Conservation (phyloP, 441 rosid genomes). For the Corymbia calophylla region DNA sequence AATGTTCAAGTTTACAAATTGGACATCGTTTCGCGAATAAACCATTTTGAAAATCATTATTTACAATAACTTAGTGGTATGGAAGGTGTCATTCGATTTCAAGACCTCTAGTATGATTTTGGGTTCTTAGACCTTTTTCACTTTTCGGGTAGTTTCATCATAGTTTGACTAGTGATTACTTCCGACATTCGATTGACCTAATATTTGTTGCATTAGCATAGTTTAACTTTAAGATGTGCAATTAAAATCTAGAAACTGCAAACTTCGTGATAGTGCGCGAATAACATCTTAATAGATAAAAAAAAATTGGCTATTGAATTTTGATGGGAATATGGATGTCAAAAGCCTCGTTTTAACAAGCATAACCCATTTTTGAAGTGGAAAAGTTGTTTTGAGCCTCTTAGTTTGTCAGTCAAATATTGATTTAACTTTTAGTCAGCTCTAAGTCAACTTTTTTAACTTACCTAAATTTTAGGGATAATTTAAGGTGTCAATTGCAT, state of each 20-base stretch:
- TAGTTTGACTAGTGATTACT: neutral
- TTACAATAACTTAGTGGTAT: neutral
- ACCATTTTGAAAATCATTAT: neutral
- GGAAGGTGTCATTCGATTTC: neutral
- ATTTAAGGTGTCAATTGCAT: neutral
- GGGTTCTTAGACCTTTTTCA: neutral
- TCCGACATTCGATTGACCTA: neutral
- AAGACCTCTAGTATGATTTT: neutral
- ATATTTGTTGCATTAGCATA: neutral
- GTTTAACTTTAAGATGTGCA: neutral
- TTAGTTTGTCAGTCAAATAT: neutral
- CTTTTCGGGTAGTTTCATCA: neutral
- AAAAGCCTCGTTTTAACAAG: neutral
- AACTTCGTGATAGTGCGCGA: neutral
- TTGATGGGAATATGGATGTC: neutral
- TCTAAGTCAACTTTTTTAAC: neutral
- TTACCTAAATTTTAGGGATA: neutral
- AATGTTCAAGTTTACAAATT: neutral
- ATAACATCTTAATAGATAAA: no score
- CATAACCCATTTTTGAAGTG: neutral
- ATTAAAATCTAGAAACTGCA: no score
- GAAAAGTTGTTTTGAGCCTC: neutral
- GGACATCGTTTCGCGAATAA: neutral
- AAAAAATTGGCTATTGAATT: no score
- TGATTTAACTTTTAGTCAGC: neutral